A percentile compares a stretch with the other conserved stretches of the same genome.
Evolutionary conservation across 2,329 filamentous ascomycete species (phyloP).

Genomic region (Penicillium sp.): DNA sequence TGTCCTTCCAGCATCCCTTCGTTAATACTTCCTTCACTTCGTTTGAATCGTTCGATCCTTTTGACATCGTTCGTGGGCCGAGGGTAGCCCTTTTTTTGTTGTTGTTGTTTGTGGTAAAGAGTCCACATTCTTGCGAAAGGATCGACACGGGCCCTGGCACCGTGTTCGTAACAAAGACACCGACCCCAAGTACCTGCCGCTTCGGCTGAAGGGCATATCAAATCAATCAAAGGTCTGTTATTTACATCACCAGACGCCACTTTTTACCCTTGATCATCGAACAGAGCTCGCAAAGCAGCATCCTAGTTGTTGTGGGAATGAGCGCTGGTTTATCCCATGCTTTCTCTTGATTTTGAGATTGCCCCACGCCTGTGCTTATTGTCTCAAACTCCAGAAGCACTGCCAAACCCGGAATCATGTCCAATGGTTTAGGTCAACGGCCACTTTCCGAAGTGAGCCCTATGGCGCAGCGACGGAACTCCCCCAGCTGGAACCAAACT

Average conservation of each 20-base stretch:
- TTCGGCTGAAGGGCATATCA: constrained; percentile 11
- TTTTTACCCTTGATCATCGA: background rate
- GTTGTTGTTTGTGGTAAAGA: constrained; percentile 10
- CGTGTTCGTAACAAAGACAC: constrained; percentile 8
- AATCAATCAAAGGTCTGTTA: constrained; percentile 16
- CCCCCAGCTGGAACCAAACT: constrained; percentile 77
- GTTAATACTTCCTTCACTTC: constrained; percentile 15
- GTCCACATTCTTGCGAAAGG: constrained; percentile 17
- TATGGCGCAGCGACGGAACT: constrained; percentile 81
- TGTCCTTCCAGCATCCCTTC: constrained; percentile 17
- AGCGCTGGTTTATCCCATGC: constrained; percentile 11
- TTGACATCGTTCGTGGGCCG: background rate
- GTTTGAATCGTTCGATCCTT: constrained; percentile 8
- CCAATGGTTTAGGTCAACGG: constrained; percentile 55
- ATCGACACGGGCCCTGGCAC: constrained; percentile 17
- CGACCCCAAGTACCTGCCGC: constrained; percentile 12
- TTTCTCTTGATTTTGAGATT: constrained; percentile 5
- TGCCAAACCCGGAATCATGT: constrained; percentile 57
- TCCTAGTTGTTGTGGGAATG: constrained; percentile 1
- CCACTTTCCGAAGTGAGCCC: constrained; percentile 86
- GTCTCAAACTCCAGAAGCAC: constrained; percentile 14
- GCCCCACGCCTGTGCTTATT: constrained; percentile 1
- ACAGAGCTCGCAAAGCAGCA: background rate
- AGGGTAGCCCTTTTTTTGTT: constrained; percentile 12
- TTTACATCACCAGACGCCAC: background rate